Conservation (phyloP, 2,329 filamentous ascomycete species). For the Fusarium illudens region DNA sequence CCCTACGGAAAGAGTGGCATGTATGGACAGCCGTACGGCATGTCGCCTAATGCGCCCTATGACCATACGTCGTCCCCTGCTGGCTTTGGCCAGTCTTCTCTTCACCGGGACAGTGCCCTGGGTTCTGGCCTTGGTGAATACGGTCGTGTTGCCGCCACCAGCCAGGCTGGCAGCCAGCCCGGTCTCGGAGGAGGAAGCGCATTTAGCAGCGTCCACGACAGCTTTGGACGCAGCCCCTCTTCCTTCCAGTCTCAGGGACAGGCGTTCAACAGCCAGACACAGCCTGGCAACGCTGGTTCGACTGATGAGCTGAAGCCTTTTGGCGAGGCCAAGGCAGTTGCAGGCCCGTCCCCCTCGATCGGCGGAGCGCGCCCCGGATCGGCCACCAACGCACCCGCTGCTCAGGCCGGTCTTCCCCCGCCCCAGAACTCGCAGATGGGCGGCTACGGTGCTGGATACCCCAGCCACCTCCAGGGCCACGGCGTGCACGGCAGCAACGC, state of each 20-base stretch:
- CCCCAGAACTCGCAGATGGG: slow-evolving; percentile 65
- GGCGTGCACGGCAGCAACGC: slow-evolving; percentile 63
- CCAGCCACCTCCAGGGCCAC: slow-evolving; percentile 62
- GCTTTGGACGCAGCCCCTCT: slow-evolving; percentile 61
- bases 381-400: slow-evolving; percentile 61
- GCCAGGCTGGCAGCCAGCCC: slow-evolving; percentile 59
- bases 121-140: slow-evolving; percentile 64
- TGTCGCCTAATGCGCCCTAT: slow-evolving; percentile 65
- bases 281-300: slow-evolving; percentile 54
- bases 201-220: slow-evolving; percentile 64
- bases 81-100: slow-evolving; percentile 62
- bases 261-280: slow-evolving; percentile 60
- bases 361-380: slow-evolving; percentile 66
- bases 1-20: slow-evolving; percentile 65
- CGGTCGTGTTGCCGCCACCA: slow-evolving; percentile 58
- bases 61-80: slow-evolving; percentile 64
- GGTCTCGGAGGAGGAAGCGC: slow-evolving; percentile 59
- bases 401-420: slow-evolving; percentile 63
- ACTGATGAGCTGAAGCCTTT: slow-evolving; percentile 68
- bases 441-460: slow-evolving; percentile 62
- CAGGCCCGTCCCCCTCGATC: slow-evolving; percentile 66
- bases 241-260: slow-evolving; percentile 65
- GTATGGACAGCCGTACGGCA: slow-evolving; percentile 66
- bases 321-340: slow-evolving; percentile 62
- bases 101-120: slow-evolving; percentile 61